Conservation (phyloP, 2,329 filamentous ascomycete species). For the Penicillium sp. region DNA sequence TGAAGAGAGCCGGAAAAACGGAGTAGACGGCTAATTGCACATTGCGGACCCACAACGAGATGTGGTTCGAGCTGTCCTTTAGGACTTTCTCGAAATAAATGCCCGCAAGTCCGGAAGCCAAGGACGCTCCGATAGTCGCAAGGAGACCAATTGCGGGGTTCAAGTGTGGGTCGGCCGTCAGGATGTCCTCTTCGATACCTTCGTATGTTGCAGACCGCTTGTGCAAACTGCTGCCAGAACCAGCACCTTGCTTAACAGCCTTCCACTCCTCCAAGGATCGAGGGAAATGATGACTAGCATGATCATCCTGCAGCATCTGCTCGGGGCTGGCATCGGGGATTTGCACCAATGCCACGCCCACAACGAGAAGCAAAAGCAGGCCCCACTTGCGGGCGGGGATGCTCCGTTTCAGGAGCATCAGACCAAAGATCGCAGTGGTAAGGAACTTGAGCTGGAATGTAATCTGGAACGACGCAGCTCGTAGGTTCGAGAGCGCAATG, state of each 20-base stretch:
- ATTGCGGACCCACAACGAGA: slow-evolving; percentile 90
- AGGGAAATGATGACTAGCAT: slow-evolving; percentile 68
- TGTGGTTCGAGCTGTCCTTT: slow-evolving; percentile 73
- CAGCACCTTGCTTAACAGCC: slow-evolving; percentile 51
- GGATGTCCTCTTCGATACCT: slow-evolving; percentile 69
- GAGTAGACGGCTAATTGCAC: slow-evolving; percentile 95
- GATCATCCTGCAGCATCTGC: slow-evolving; percentile 58
- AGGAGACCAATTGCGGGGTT: slow-evolving; percentile 76
- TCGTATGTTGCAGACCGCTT: slow-evolving; percentile 86
- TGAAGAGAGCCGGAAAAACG: slow-evolving; percentile 80
- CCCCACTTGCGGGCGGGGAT: slow-evolving; percentile 76
- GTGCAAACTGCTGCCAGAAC: slow-evolving; percentile 45
- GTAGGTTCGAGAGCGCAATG: slow-evolving; percentile 83
- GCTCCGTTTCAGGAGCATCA: slow-evolving; percentile 69
- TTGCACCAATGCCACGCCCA: slow-evolving; percentile 83
- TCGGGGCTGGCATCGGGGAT: slow-evolving; percentile 64
- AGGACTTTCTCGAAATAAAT: slow-evolving; percentile 74
- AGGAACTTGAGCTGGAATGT: slow-evolving; percentile 94
- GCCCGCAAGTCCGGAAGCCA: slow-evolving; percentile 79
- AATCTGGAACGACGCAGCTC: slow-evolving; percentile 90
- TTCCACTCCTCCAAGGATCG: slow-evolving; percentile 75
- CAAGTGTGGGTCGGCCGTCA: slow-evolving; percentile 58
- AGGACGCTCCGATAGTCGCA: slow-evolving; percentile 74
- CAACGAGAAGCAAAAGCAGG: slow-evolving; percentile 72
- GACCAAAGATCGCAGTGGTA: slow-evolving; percentile 83